Conservation (phyloP, 2,329 filamentous ascomycete species). For the Pezicula radicicola region DNA sequence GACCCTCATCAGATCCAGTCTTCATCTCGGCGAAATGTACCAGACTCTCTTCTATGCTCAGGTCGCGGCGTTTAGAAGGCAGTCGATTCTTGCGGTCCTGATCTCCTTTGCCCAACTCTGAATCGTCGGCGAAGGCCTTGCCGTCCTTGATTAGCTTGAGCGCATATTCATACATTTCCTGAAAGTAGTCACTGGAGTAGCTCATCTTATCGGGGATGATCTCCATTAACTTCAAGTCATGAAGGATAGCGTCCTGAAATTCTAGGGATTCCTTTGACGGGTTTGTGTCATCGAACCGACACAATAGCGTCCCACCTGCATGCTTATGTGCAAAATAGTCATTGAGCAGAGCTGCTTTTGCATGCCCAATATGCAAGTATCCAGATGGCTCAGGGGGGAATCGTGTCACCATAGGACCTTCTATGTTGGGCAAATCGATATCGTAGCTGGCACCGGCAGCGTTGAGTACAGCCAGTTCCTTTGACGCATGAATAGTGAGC, state of each 20-base stretch:
- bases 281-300: constrained; percentile 97
- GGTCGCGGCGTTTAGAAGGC: constrained; percentile 76
- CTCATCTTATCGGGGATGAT: constrained; percentile 84
- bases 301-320: constrained; percentile 84
- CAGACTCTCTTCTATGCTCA: constrained; percentile 77
- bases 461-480: constrained; percentile 46
- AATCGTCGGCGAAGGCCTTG: constrained; percentile 92
- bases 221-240: constrained; percentile 88
- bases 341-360: constrained; percentile 89
- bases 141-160: constrained; percentile 82
- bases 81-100: constrained; percentile 81
- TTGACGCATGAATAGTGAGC: too few species aligned
- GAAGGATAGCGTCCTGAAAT: constrained; percentile 88
- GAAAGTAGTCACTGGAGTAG: constrained; percentile 97
- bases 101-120: constrained; percentile 83
- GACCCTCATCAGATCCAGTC: constrained; percentile 72
- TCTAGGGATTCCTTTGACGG: constrained; percentile 96
- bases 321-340: constrained; percentile 96
- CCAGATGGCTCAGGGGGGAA: constrained; percentile 95
- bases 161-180: constrained; percentile 83
- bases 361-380: constrained; percentile 93
- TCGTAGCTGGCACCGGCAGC: constrained; percentile 87
- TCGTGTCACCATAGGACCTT: constrained; percentile 84
- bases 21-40: constrained; percentile 93
- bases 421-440: constrained; percentile 78